Base-by-base conservation (phyloP, 331 rosid species). In the Prunus yedoensis region DNA sequence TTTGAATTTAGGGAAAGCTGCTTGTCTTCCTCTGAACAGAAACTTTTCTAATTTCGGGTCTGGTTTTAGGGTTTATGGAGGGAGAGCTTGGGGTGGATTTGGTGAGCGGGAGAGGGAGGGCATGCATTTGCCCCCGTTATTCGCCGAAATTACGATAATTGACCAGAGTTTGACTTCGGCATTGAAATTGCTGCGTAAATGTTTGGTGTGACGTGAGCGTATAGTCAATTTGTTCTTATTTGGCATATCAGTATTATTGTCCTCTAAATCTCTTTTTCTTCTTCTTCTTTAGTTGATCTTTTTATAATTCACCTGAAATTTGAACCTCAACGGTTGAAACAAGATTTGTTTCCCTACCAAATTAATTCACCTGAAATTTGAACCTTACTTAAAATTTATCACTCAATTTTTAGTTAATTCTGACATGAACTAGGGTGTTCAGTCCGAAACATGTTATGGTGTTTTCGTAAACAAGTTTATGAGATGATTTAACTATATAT, bases 11-110 rank as follows among this genome's bases (percentile, higher is more conserved):
- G 41, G 35, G 1, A 16, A 32, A 32, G 45, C 70, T 46, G 68
- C 23, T 53, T 18, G 54, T 16, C 43, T 69, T 54, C 76, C 69
- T 25, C 8, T 3, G 32, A 13, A 16, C 18, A 57, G 30, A 56
- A 43, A 50, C 49, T 54, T 51, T 27, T 45, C 49, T 3, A 35
- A 70, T 74, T 73, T 46, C 35, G 70, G 72, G 38, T 70, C 65
- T 66, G 68, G 62, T 27, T 57, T 76, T 71, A 75, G 80, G 83
- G 83, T 76, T 75, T 79, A 58, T 54, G 73, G n/a, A 59, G 83
- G 56, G 59, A 45, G 58, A 27, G 13, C 20, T 49, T 8, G 61
- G 41, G 17, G 51, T 23, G 66, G 77, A 57, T 35, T 75, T 65
- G 68, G 73, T 13, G 86, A 66, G 86, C 81, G 83, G 81, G 83